Conservation (phyloP, 78 protist genomes). For the Cyanophora paradoxa region DNA sequence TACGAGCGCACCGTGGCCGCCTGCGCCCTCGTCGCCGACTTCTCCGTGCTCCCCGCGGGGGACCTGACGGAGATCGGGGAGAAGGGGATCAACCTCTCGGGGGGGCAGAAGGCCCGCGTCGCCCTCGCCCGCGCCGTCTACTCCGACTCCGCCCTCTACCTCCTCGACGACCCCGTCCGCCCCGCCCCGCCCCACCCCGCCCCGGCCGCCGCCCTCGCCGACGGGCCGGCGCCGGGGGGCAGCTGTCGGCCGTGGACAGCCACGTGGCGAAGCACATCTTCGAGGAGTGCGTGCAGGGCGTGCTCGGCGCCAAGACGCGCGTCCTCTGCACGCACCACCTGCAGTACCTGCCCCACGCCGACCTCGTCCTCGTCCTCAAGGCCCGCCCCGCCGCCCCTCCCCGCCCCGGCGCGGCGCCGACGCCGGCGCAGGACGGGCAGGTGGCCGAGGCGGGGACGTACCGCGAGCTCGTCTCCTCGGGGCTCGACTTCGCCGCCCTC, state of each 20-base stretch:
- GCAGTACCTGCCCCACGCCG: slow-evolving; percentile 43
- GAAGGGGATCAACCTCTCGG: slow-evolving; percentile 64
- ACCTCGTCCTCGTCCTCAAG: slow-evolving; percentile 43
- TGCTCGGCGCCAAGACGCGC: slow-evolving; percentile 3
- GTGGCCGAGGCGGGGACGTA: neutral
- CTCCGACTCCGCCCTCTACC: slow-evolving; percentile 31
- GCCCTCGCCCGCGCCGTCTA: slow-evolving; percentile 90
- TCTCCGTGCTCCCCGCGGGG: slow-evolving; percentile 2
- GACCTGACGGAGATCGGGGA: slow-evolving; percentile 49
- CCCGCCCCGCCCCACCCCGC: neutral
- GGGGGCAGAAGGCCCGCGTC: slow-evolving; percentile 72
- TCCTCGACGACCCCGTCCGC: slow-evolving; percentile 73
- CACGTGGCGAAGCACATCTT: slow-evolving; percentile 39
- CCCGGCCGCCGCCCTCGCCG: no score
- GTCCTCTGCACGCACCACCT: slow-evolving; percentile 35
- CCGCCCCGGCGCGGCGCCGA: no score
- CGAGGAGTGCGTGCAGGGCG: slow-evolving; percentile 36
- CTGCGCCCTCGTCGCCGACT: slow-evolving; percentile 17
- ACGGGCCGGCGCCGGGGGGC: no score
- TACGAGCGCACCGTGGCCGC: neutral
- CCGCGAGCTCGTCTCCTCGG: neutral
- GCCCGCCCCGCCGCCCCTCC: no score
- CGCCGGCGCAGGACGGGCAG: no score
- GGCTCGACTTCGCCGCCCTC: neutral
- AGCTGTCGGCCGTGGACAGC: slow-evolving; percentile 22